Conservation (phyloP, 257 asterid species). For the Gentiana straminea region DNA sequence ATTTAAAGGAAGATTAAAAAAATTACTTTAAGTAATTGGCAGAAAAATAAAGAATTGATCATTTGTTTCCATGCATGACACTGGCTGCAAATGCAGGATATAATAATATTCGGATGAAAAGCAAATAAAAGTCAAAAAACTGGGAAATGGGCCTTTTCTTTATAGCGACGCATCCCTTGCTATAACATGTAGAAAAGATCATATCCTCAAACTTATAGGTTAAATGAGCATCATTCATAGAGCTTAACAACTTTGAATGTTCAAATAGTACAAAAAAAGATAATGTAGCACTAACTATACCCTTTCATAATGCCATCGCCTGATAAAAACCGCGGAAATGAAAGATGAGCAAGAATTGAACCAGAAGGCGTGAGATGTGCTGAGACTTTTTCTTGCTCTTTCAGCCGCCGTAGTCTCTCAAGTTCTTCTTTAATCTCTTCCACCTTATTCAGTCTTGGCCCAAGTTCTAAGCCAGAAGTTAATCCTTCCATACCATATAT, state of each 20-base stretch:
- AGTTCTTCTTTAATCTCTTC: slow-evolving; percentile 94
- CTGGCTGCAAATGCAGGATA: too few species aligned
- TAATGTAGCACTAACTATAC: slow-evolving; percentile 25
- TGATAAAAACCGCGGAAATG: slow-evolving; percentile 57
- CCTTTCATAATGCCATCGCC: slow-evolving; percentile 97
- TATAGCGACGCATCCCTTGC: too few species aligned
- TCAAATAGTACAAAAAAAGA: slow-evolving; percentile 8
- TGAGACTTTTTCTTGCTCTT: slow-evolving; percentile 55
- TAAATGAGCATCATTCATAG: slow-evolving; percentile 10
- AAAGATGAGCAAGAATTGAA: slow-evolving; percentile 64
- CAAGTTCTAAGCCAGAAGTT: slow-evolving; percentile 89
- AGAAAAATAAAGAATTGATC: too few species aligned
- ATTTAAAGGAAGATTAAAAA: too few species aligned
- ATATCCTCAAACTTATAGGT: background rate
- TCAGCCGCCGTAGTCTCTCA: slow-evolving; percentile 60
- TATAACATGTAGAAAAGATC: background rate
- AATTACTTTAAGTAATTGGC: too few species aligned
- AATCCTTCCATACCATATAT: slow-evolving; percentile 97
- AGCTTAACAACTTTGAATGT: slow-evolving; percentile 6
- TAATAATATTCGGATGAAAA: background rate
- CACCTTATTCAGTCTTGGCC: slow-evolving; percentile 61
- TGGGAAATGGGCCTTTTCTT: background rate
- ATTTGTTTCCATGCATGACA: too few species aligned
- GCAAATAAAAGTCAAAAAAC: background rate
- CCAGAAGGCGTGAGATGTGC: slow-evolving; percentile 68